Conservation (phyloP, 169 alveolate species). For the Cryptosporidium tyzzeri region DNA sequence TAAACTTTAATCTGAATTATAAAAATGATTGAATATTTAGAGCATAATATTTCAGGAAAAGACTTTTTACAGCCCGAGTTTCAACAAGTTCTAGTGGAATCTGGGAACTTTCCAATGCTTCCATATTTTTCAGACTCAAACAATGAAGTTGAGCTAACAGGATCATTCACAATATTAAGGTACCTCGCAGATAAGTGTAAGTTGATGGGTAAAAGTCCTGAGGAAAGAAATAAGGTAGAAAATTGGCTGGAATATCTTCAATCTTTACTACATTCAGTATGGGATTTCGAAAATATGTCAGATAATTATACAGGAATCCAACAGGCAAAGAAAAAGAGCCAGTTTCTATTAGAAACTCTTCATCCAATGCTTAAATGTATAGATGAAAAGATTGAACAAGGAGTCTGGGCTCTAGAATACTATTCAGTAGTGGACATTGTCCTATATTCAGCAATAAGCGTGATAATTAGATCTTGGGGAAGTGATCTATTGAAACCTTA, state of each 20-base stretch:
- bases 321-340: constrained; percentile 31
- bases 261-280: constrained; percentile 32
- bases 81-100: constrained; percentile 45
- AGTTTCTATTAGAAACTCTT: constrained; percentile 44
- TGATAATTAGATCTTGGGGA: constrained; percentile 40
- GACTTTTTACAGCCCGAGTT: constrained; percentile 63
- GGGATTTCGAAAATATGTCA: constrained; percentile 48
- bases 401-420: constrained; percentile 21
- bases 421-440: constrained; percentile 43
- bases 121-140: constrained; percentile 72
- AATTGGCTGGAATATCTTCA: constrained; percentile 67
- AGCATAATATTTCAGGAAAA: constrained; percentile 60
- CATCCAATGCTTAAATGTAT: constrained; percentile 58
- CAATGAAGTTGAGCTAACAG: constrained; percentile 58
- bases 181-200: constrained; percentile 60
- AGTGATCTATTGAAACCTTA: constrained; percentile 27
- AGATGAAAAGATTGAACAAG: constrained; percentile 29
- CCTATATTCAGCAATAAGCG: constrained; percentile 55
- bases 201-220: constrained; percentile 39
- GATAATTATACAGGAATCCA: constrained; percentile 28
- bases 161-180: constrained; percentile 67
- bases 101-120: constrained; percentile 70
- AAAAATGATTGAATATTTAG: neutral
- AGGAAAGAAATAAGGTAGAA: constrained; percentile 27
- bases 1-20: neutral